phyloP scores from a whole-genome alignment of 495 filamentous ascomycete genomes.

The Thermothielavioides terrestris region DNA sequence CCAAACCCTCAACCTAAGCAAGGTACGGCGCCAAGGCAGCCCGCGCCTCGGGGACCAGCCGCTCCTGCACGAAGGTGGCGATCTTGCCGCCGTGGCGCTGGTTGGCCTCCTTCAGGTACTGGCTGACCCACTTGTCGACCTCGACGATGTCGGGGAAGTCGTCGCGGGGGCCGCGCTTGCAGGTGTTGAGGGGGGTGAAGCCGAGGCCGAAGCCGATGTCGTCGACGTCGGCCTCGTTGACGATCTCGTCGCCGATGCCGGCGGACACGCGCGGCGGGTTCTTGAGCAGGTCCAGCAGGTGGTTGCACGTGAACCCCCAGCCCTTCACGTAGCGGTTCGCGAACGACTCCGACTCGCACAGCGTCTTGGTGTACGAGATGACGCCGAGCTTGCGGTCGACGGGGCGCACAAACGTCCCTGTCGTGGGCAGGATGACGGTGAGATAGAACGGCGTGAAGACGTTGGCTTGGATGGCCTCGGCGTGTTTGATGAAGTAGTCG shows the following conservation, averaged over 20 bases:
- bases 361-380: slow-evolving; percentile 80
- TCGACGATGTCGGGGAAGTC: slow-evolving; percentile 75
- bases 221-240: slow-evolving; percentile 80
- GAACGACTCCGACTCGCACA: slow-evolving; percentile 75
- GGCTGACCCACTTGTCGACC: slow-evolving; percentile 69
- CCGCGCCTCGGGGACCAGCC: slow-evolving; percentile 34
- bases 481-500: slow-evolving; percentile 76
- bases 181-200: slow-evolving; percentile 85
- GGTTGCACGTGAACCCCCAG: slow-evolving; percentile 79
- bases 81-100: slow-evolving; percentile 33
- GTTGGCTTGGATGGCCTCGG: slow-evolving; percentile 69
- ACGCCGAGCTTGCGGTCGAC: slow-evolving; percentile 90
- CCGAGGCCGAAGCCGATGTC: slow-evolving; percentile 90
- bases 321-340: slow-evolving; percentile 68
- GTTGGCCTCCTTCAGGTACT: slow-evolving; percentile 53
- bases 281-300: slow-evolving; percentile 77
- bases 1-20: slow-evolving; percentile 10
- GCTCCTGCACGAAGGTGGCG: slow-evolving; percentile 27
- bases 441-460: slow-evolving; percentile 81
- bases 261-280: slow-evolving; percentile 68
- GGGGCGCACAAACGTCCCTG: slow-evolving; percentile 75
- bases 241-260: slow-evolving; percentile 57
- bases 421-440: slow-evolving; percentile 75
- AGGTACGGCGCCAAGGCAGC: slow-evolving; percentile 36
- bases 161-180: slow-evolving; percentile 58